A percentile compares a stretch with the other conserved stretches of the same genome.
These are phyloP conservation scores for Monilinia laxa DNA, from an alignment of 2,329 filamentous ascomycete genomes.

Conservation along the genomic window DNA sequence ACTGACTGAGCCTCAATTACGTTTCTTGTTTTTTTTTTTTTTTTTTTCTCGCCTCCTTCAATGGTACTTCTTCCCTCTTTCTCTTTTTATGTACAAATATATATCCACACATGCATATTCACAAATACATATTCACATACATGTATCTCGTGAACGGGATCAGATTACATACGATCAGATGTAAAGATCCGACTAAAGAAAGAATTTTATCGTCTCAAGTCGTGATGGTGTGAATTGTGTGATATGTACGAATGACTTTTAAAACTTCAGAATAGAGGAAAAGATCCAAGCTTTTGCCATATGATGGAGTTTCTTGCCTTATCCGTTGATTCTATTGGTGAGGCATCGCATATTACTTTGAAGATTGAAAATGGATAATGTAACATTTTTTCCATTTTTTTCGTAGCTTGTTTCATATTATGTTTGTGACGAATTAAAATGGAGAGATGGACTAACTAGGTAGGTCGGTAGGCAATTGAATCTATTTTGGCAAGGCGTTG, in stretches of 20 bases:
- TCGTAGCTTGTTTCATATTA: constrained; percentile 17
- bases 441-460: not conserved
- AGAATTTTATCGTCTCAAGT: too few relatives aligned
- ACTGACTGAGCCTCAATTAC: not conserved
- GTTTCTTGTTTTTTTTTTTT: not conserved
- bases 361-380: too few relatives aligned
- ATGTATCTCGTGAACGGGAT: not conserved
- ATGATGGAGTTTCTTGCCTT: not conserved
- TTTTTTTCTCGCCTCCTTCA: not conserved
- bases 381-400: not conserved
- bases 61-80: too few relatives aligned
- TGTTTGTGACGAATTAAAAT: constrained; percentile 19
- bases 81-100: too few relatives aligned
- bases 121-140: too few relatives aligned
- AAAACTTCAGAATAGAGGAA: too few relatives aligned
- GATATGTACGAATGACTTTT: too few relatives aligned
- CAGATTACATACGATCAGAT: not conserved
- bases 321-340: not conserved
- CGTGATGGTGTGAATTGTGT: too few relatives aligned
- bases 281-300: too few relatives aligned
- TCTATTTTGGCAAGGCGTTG: constrained; percentile 2
- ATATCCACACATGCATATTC: too few relatives aligned
- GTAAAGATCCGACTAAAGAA: too few relatives aligned
- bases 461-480: not conserved
- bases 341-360: constrained; percentile 3